Evolutionary conservation across 345 rosid genomes (phyloP).

Genomic region (Geranium brycei): DNA sequence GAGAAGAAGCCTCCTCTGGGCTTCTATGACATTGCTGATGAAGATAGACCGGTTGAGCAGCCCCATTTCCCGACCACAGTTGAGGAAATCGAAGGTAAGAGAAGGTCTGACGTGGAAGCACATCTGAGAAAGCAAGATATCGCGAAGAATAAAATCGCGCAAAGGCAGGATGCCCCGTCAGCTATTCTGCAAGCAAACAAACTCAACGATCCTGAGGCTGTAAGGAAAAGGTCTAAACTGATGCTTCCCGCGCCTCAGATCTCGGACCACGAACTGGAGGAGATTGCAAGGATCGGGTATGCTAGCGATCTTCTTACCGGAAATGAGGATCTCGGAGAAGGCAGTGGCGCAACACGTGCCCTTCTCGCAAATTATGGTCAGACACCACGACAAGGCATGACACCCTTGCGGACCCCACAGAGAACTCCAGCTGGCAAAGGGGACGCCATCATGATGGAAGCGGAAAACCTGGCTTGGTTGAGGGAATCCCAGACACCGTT

Average conservation of each 20-base stretch:
- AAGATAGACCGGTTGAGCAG: constrained; percentile 73
- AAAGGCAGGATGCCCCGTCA: constrained; percentile 91
- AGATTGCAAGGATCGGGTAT: constrained; percentile 97
- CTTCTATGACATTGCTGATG: constrained; percentile 75
- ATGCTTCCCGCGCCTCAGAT: constrained; percentile 99
- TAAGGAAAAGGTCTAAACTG: constrained; percentile 86
- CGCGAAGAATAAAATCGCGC: constrained; percentile 76
- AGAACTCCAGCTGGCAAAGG: constrained; percentile 97
- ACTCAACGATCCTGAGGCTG: constrained; percentile 90
- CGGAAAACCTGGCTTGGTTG: constrained; percentile 88
- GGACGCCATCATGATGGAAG: constrained; percentile 98
- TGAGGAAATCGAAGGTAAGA: constrained; percentile 89
- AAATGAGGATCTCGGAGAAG: constrained; percentile 74
- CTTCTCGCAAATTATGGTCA: constrained; percentile 88
- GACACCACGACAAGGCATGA: constrained; percentile 79
- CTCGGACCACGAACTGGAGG: constrained; percentile 86
- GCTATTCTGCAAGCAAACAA: constrained; percentile 95
- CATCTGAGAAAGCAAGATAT: constrained; percentile 77
- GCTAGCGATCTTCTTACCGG: constrained; percentile 82
- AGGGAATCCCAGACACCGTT: constrained; percentile 97
- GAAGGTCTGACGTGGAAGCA: constrained; percentile 80
- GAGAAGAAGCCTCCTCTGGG: constrained; percentile 97
- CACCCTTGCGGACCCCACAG: constrained; percentile 79
- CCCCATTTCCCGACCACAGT: constrained; percentile 79
- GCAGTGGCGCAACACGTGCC: constrained; percentile 87